These are phyloP conservation scores for Rhizopogon rudus DNA, from an alignment of 768 basidiomycete species.

Conservation along the genomic window DNA sequence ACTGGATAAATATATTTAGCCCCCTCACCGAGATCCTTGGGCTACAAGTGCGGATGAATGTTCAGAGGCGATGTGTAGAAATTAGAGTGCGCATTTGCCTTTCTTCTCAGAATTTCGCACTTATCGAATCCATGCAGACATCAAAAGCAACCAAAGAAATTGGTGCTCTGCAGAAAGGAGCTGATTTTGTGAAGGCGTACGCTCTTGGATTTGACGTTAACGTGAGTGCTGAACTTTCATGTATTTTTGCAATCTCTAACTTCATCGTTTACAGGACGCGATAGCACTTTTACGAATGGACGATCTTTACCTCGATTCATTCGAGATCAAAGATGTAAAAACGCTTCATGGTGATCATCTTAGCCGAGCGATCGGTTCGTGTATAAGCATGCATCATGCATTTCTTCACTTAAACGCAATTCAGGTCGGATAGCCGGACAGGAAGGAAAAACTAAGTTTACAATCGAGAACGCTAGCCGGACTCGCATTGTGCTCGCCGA, in stretches of 20 bases:
- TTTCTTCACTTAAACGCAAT: conserved; percentile 5
- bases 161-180: conserved; percentile 92
- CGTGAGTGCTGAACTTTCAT: conserved; percentile 38
- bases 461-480: conserved; percentile 94
- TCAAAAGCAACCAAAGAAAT: conserved; percentile 93
- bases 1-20: conserved; percentile 94
- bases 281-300: conserved; percentile 93
- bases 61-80: conserved; percentile 84
- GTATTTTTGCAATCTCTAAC: background rate
- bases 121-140: conserved; percentile 47
- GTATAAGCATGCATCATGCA: background rate
- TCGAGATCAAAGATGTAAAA: conserved; percentile 99
- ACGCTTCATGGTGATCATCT: conserved; percentile 96
- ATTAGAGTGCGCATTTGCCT: conserved; percentile 64
- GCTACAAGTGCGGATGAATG: conserved; percentile 97
- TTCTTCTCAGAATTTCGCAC: background rate
- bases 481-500: conserved; percentile 99
- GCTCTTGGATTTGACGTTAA: conserved; percentile 94
- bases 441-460: conserved; percentile 98
- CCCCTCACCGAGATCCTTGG: conserved; percentile 94
- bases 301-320: conserved; percentile 96
- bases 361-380: conserved; percentile 89
- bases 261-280: conserved; percentile 59
- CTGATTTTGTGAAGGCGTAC: conserved; percentile 95
- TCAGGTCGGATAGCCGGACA: conserved; percentile 96